Evolutionary conservation across 768 basidiomycete species (phyloP).

Genomic region (Xanthoconium purpureum): DNA sequence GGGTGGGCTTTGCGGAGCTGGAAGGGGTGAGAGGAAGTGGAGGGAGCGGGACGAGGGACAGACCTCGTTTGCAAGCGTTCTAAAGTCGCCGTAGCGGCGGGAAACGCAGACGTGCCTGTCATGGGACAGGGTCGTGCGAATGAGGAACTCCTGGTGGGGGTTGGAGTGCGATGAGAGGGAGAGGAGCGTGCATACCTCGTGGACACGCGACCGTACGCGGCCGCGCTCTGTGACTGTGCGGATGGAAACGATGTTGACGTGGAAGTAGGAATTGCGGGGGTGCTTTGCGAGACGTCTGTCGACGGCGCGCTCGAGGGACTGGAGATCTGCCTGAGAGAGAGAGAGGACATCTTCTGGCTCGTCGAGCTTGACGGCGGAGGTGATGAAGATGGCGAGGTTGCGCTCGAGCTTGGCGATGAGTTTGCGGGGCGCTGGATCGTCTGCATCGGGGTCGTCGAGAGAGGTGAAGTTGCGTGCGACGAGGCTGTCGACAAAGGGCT

Average conservation of each 20-base stretch:
- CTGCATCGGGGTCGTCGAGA: constrained; percentile 57
- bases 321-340: constrained; percentile 80
- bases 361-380: constrained; percentile 74
- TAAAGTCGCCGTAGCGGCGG: constrained; percentile 93
- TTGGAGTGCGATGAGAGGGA: neutral
- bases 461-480: constrained; percentile 75
- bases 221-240: constrained; percentile 81
- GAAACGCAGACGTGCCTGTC: constrained; percentile 83
- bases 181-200: constrained; percentile 60
- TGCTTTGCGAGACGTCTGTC: constrained; percentile 56
- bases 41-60: constrained; percentile 12
- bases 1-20: constrained; percentile 88
- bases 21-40: constrained; percentile 8
- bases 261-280: constrained; percentile 60
- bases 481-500: constrained; percentile 86
- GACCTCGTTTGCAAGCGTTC: constrained; percentile 81
- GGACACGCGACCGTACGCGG: constrained; percentile 76
- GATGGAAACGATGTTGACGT: constrained; percentile 89
- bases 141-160: constrained; percentile 80
- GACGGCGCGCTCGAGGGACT: constrained; percentile 70
- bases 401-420: constrained; percentile 79
- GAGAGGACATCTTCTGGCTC: constrained; percentile 90
- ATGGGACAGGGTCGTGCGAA: constrained; percentile 76
- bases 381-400: constrained; percentile 77
- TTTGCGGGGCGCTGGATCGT: constrained; percentile 61